Evolutionary conservation across 345 rosid species (phyloP), one percentile per base, ranked within the genome.

Genomic region (Dipteronia sinensis): DNA sequence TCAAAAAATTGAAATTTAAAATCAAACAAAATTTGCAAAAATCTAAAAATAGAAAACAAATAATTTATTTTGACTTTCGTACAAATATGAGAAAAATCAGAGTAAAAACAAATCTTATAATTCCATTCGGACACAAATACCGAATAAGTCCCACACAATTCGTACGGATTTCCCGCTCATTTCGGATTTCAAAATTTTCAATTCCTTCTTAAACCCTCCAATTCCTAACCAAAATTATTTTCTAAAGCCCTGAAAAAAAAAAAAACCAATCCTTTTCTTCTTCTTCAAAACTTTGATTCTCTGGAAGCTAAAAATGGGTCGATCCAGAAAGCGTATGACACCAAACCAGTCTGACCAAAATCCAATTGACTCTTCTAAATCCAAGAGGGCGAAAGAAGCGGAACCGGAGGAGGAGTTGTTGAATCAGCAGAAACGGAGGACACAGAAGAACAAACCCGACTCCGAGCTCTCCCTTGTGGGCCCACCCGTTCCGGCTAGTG

Each of bases 381-480:
- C 59, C 13, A 51, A 29, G 46, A 27, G 10, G 22, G 17, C 34
- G 4, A 46, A 27, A 10, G 17, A 46, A 11, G 47, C 2, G 25
- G 20, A 49, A 27, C 1, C n/a, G 1, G 42, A 40, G 1, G 42
- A 23, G 10, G 20, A 1, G 55, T 46, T 74, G 44, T 17, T 74
- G 44, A 44, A 0, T 25, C 10, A 13, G 29, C 17, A 17, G 12
- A 74, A 74, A 11, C 65, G 72, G 69, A 76, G 71, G 40, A 56
- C 76, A 40, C 23, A 7, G 20, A 77, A 46, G 47, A 75, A 59
- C 27, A 68, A 74, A 10, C 74, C 69, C 1, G 75, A 82, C 12
- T 6, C 83, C 6, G 80, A 85, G 6, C 76, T 51, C 2, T 51
- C 27, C 3, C 69, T 87, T 5, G 15, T 47, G 7, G 87, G 87